Base-by-base conservation (phyloP, 257 asterid genomes). In the Lantana camara region DNA sequence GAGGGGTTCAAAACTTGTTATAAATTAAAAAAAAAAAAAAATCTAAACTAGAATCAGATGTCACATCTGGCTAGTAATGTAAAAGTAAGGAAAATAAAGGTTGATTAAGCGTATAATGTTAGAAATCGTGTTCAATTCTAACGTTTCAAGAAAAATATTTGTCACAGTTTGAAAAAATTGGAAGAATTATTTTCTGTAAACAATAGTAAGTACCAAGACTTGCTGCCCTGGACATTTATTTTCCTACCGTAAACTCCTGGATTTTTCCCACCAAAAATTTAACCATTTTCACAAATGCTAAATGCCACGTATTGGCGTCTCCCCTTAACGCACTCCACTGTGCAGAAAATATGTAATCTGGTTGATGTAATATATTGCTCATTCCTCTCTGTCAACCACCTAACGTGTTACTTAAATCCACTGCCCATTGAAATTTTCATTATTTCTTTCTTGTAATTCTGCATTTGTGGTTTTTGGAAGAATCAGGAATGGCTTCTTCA, bases 401-500 rank as follows among this genome's bases (percentile, higher is more conserved):
- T 35, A 4, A 23, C 11, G 16, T 19, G 48, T 44, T 50, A 50
- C 17, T 35, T 57, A 56, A 56, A 32, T 3, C 15, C 4, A 10
- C 34, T 50, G 17, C 35, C 16, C 8, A 21, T 50, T 50, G 13
- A 27, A 27, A 14, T 12, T 21, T 50, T 21, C 16, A 50, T 13
- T 9, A 16, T n/a, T 44, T 15, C 15, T 5, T 17, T 44, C 11
- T n/a, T 44, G 50, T 44, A 34, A 17, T 22, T 50, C 8, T n/a
- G n/a, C 15, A 21, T 21, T 50, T 50, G 9, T 50, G 35, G n/a
- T 22, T 50, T 23, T 50, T 16, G 35, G 34, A 11, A 22, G 17
- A 50, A 50, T 20, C 34, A 50, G 57, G 17, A 21, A 50, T 50
- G 57, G 57, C 34, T 50, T 50, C 57, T 50, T 50, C 57, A 12